Evolutionary conservation across 1,284 basidiomycete genomes (phyloP).

Genomic region (Fomitopsis betulina): DNA sequence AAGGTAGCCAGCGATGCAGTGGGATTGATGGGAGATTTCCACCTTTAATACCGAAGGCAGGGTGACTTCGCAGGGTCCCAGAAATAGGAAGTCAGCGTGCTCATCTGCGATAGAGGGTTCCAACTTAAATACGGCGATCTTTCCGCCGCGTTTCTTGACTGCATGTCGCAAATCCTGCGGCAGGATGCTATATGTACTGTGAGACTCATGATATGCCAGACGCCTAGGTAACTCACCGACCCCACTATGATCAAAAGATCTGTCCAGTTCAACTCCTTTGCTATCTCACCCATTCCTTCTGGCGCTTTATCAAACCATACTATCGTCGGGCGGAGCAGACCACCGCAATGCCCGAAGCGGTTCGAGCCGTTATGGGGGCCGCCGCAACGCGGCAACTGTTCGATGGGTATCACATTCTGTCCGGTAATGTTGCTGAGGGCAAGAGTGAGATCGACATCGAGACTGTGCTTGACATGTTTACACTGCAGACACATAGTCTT

Average conservation of each 20-base stretch:
- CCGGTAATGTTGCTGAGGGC: conserved; percentile 41
- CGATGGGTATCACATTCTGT: conserved; percentile 35
- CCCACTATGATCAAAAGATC: conserved; percentile 58
- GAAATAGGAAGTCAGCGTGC: conserved; percentile 44
- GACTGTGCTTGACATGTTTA: background rate
- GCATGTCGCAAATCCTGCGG: conserved; percentile 33
- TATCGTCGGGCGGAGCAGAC: conserved; percentile 49
- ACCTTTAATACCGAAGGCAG: background rate
- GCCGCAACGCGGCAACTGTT: conserved; percentile 41
- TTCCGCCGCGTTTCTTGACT: conserved; percentile 34
- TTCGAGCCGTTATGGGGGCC: background rate
- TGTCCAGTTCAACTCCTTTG: conserved; percentile 36
- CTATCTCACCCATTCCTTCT: conserved; percentile 36
- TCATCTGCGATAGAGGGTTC: conserved; percentile 39
- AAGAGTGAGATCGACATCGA: background rate
- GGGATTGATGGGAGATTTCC: too few species aligned
- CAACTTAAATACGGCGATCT: conserved; percentile 56
- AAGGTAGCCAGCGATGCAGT: too few species aligned
- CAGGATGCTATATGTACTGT: conserved; percentile 35
- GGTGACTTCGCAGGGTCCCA: conserved; percentile 39
- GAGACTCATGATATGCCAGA: background rate
- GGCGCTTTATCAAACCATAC: conserved; percentile 60
- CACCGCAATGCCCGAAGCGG: conserved; percentile 31
- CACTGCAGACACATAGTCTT: background rate
- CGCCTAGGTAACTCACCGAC: conserved; percentile 36